phyloP scores from a whole-genome alignment of 805 yeast genomes.

The Lipomyces orientalis region DNA sequence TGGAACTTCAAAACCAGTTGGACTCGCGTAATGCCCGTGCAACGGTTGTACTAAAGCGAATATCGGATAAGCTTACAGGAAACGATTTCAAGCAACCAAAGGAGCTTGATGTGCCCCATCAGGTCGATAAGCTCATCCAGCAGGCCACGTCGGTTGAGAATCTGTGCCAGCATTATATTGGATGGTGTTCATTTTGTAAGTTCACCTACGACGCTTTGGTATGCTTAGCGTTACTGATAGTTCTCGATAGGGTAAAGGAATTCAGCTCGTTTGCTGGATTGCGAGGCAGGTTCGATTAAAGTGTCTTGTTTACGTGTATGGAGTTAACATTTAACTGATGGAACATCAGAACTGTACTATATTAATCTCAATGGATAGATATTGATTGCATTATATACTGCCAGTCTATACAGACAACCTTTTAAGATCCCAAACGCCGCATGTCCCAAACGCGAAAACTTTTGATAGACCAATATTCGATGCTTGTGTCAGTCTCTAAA shows the following conservation, averaged over 20 bases:
- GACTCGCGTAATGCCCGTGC: slow-evolving; percentile 89
- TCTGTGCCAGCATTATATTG: slow-evolving; percentile 93
- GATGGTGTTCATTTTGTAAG: slow-evolving; percentile 96
- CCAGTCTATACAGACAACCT: background rate
- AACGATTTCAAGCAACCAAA: slow-evolving; percentile 79
- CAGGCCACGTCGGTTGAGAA: slow-evolving; percentile 97
- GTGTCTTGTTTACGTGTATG: background rate
- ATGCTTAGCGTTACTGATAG: background rate
- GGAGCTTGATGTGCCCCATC: slow-evolving; percentile 81
- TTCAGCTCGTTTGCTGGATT: background rate
- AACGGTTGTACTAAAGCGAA: slow-evolving; percentile 83
- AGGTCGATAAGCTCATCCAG: slow-evolving; percentile 90
- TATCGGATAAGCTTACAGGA: slow-evolving; percentile 90
- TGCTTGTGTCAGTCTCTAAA: background rate
- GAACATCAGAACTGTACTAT: background rate
- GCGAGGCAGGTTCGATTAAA: background rate
- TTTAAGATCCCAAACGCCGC: background rate
- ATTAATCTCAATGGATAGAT: background rate
- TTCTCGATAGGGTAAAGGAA: background rate
- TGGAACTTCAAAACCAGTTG: slow-evolving; percentile 66
- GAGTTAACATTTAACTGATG: background rate
- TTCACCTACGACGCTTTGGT: background rate
- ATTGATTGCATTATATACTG: background rate
- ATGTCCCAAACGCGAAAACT: background rate
- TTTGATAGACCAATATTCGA: background rate